Evolutionary conservation across 177 flowering plant genomes (phyloP).

Genomic region (Vitis hybrid): DNA sequence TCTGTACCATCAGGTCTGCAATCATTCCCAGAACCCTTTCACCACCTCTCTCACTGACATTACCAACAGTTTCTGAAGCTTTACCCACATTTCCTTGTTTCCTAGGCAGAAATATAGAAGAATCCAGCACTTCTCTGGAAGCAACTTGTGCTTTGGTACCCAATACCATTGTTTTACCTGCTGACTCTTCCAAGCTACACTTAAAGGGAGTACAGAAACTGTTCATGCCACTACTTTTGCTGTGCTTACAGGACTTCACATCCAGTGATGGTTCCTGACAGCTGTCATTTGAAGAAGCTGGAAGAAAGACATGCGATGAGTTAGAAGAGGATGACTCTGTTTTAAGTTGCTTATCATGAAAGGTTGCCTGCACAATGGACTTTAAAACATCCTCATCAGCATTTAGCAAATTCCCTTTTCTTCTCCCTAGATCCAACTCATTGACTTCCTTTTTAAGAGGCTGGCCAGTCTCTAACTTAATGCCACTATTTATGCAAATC

Average conservation of each 20-base stretch:
- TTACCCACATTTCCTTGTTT: constrained; percentile 1
- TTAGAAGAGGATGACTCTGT: constrained; percentile 26
- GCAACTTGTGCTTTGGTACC: neutral
- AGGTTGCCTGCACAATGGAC: neutral
- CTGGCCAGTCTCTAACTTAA: constrained; percentile 15
- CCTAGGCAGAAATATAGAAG: neutral
- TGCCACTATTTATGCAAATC: constrained; percentile 11
- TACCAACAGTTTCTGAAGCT: constrained; percentile 2
- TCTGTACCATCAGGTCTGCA: constrained; percentile 4
- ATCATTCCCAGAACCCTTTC: constrained; percentile 6
- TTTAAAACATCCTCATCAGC: constrained; percentile 6
- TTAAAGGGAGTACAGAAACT: constrained; percentile 7
- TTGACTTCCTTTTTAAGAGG: constrained; percentile 11
- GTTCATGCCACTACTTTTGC: constrained; percentile 8
- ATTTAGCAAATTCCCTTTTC: neutral
- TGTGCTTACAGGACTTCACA: constrained; percentile 8
- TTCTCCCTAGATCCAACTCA: constrained; percentile 5
- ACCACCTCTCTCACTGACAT: constrained; percentile 2
- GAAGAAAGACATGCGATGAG: constrained; percentile 17
- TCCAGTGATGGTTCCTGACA: constrained; percentile 18
- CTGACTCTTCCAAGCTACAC: constrained; percentile 13
- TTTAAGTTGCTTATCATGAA: constrained; percentile 13
- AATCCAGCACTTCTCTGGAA: neutral
- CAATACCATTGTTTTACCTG: constrained; percentile 2
- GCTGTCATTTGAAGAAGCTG: constrained; percentile 25